phyloP scores from a whole-genome alignment of 1,284 basidiomycete species.

The Austropuccinia psidii region DNA sequence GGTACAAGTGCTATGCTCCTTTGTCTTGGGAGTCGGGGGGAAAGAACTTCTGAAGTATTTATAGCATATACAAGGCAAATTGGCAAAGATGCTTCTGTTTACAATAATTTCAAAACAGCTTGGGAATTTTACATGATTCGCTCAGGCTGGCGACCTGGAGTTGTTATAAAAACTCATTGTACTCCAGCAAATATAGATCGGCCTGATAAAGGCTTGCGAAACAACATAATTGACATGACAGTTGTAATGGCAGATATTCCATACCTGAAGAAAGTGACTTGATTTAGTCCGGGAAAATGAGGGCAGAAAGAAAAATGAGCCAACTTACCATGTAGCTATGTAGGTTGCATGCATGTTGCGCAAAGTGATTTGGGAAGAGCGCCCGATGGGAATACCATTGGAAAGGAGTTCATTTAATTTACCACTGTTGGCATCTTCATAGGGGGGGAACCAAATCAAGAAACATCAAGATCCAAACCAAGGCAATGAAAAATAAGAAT shows the following conservation, averaged over 20 bases:
- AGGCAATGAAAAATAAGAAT: background rate
- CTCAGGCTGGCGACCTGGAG: too few relatives aligned
- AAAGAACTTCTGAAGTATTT: too few relatives aligned
- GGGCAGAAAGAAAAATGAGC: background rate
- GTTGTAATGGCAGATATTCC: conserved; percentile 30
- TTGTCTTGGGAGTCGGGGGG: too few relatives aligned
- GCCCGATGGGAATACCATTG: conserved; percentile 76
- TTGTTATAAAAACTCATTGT: background rate
- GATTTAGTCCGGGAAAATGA: background rate
- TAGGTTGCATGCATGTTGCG: conserved; percentile 94
- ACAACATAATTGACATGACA: conserved; percentile 17
- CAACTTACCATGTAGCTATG: conserved; percentile 75
- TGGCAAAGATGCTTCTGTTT: too few relatives aligned
- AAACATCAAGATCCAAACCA: conserved; percentile 43
- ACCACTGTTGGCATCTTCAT: conserved; percentile 48
- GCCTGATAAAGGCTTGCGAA: conserved; percentile 13
- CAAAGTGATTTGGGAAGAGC: conserved; percentile 73
- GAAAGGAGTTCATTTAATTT: conserved; percentile 60
- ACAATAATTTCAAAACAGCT: too few relatives aligned
- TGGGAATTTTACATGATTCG: too few relatives aligned
- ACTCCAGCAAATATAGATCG: conserved; percentile 18
- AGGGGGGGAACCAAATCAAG: background rate
- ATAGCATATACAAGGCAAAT: too few relatives aligned
- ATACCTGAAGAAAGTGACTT: background rate
- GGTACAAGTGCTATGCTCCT: too few relatives aligned